Conservation (phyloP, 257 asterid genomes). For the Cordia subcordata region DNA sequence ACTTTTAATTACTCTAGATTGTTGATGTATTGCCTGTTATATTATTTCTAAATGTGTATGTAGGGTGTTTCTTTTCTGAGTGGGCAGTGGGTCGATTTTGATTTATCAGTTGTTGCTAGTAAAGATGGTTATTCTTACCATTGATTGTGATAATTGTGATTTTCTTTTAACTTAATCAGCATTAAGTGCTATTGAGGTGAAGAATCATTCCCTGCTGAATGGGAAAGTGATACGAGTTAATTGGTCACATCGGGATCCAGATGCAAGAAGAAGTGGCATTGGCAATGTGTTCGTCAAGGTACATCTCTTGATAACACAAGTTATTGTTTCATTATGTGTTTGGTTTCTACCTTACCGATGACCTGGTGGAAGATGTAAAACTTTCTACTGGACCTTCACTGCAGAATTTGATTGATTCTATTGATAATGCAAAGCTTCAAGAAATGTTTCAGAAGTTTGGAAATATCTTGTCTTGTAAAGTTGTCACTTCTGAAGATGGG, state of each 20-base stretch:
- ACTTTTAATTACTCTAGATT: too few relatives aligned
- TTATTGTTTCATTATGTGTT: not conserved
- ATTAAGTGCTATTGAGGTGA: slow-evolving; percentile 29
- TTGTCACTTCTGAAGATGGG: slow-evolving; percentile 34
- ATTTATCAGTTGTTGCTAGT: too few relatives aligned
- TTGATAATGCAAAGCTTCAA: slow-evolving; percentile 34
- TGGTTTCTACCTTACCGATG: not conserved
- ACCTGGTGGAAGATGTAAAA: not conserved
- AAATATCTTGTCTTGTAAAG: slow-evolving; percentile 34
- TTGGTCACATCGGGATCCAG: slow-evolving; percentile 49
- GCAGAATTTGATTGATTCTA: slow-evolving; percentile 34
- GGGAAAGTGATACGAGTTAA: slow-evolving; percentile 51
- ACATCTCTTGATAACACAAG: slow-evolving; percentile 5
- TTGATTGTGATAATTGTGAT: not conserved
- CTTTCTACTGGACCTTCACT: not conserved
- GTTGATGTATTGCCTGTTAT: too few relatives aligned
- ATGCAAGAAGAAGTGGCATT: slow-evolving; percentile 36
- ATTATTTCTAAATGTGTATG: too few relatives aligned
- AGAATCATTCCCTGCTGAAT: slow-evolving; percentile 37
- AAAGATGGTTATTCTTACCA: not conserved
- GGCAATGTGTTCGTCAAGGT: slow-evolving; percentile 72
- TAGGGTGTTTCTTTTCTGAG: too few relatives aligned
- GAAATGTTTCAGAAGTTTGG: slow-evolving; percentile 35
- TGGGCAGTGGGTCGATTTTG: too few relatives aligned
- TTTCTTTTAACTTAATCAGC: slow-evolving; percentile 17